phyloP scores from a whole-genome alignment of 768 basidiomycete genomes.

The Sarcodon sp. region DNA sequence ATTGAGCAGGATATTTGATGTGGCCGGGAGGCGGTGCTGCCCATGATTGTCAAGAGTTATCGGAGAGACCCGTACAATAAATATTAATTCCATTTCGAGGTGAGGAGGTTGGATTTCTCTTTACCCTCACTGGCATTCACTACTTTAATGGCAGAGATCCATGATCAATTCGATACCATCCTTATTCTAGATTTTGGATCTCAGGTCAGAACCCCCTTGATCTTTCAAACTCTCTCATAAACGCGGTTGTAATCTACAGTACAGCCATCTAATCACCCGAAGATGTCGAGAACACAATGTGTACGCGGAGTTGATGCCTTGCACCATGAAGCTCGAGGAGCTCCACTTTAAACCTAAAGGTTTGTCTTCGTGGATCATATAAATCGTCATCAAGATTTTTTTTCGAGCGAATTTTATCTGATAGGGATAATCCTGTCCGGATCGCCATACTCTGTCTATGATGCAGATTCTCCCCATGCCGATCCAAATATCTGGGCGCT shows the following conservation, averaged over 20 bases:
- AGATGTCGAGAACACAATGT: conserved; percentile 96
- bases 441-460: conserved; percentile 97
- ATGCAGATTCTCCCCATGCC: conserved; percentile 82
- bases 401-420: conserved; percentile 6
- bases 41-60: too few relatives aligned
- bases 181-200: conserved; percentile 97
- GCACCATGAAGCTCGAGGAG: conserved; percentile 82
- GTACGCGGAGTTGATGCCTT: conserved; percentile 96
- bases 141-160: conserved; percentile 65
- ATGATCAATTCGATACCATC: conserved; percentile 91
- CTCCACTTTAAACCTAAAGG: conserved; percentile 93
- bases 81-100: too few relatives aligned
- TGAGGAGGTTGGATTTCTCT: too few relatives aligned
- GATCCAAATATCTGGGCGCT: conserved; percentile 84
- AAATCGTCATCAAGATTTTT: background rate
- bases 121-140: too few relatives aligned
- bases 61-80: too few relatives aligned
- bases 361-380: conserved; percentile 14
- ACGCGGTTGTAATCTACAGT: conserved; percentile 30
- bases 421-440: conserved; percentile 92
- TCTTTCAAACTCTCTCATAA: conserved; percentile 2
- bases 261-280: conserved; percentile 94
- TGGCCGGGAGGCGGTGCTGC: too few relatives aligned
- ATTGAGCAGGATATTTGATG: too few relatives aligned
- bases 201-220: conserved; percentile 40